Evolutionary conservation across 805 yeast species (phyloP), one percentile per base, ranked within the genome.

Genomic region (Sungouiella thailandica): DNA sequence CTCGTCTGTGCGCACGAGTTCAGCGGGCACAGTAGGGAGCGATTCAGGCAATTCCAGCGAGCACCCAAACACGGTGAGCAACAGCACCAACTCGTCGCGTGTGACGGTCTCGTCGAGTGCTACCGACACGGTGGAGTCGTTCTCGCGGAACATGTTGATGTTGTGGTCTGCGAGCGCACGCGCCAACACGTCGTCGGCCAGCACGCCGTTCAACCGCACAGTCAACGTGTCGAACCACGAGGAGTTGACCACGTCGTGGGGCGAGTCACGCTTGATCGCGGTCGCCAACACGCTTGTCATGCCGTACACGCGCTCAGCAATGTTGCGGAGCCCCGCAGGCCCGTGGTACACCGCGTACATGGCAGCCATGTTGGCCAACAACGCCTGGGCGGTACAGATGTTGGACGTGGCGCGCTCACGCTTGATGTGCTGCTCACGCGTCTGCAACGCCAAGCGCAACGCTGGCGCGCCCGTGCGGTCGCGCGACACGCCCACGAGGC

Each of bases 281-380:
- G 65, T 49, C 6, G 96, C 95, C 37, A 93, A 70, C 12, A 84
- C 50, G 1, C 81, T 62, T 7, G 97, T 83, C 52, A 75, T 67
- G 1, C 87, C 85, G 57, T 80, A 75, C 14, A 88, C 79, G 51
- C 95, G 74, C 29, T 63, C 55, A 4, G 97, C 90, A 46, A 93
- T 93, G 34, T 75, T 69, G 50, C 68, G 73, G 50, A 93, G 70
- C 9, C 97, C 96, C 46, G 79, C 70, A 10, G 95, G 89, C 24
- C 98, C 98, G 54, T 93, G 98, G 63, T 89, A 93, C 19, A 93
- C 95, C 4, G 89, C 96, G 57, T 90, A 93, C 76, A 83, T 87
- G 17, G 97, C 88, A 15, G 97, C 80, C 67, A 93, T 87, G 58
- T 93, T 93, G 13, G 98, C 98, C 43, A 93, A 68, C 36, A 93